Percentiles rank a stretch among this genome's conserved stretches.
phyloP scores from a whole-genome alignment of 768 basidiomycete species.

The Termitomyces sp. region DNA sequence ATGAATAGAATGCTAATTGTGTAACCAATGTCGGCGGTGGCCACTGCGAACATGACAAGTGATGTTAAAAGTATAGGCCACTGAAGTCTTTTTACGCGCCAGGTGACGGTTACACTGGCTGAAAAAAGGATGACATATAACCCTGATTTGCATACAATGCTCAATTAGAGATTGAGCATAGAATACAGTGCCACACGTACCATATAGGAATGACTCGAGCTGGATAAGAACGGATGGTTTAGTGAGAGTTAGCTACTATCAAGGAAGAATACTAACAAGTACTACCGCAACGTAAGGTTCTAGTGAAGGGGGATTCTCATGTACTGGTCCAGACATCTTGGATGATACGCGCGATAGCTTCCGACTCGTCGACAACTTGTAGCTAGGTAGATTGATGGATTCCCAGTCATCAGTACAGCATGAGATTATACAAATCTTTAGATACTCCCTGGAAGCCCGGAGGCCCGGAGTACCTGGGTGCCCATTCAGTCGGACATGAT shows the following conservation, averaged over 20 bases:
- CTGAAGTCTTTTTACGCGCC: not conserved
- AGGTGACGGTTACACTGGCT: not conserved
- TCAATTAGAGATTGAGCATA: not conserved
- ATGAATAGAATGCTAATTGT: not conserved
- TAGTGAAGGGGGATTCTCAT: not conserved
- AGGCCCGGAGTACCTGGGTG: too few relatives aligned
- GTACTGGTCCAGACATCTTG: not conserved
- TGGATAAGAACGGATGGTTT: not conserved
- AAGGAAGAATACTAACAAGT: not conserved
- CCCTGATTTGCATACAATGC: not conserved
- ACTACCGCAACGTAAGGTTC: not conserved
- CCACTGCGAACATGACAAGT: not conserved
- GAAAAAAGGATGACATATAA: not conserved
- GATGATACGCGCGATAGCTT: not conserved
- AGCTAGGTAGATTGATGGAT: not conserved
- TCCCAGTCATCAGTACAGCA: not conserved
- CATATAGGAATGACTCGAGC: not conserved
- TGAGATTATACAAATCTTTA: not conserved
- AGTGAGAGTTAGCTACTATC: not conserved
- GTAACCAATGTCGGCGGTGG: not conserved
- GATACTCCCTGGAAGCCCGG: too few relatives aligned
- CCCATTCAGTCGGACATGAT: too few relatives aligned
- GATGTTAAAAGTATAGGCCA: not conserved
- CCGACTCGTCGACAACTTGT: not conserved
- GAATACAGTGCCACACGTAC: not conserved